phyloP scores from a whole-genome alignment of 2,329 filamentous ascomycete genomes.

The Lasiodiplodia sp. region DNA sequence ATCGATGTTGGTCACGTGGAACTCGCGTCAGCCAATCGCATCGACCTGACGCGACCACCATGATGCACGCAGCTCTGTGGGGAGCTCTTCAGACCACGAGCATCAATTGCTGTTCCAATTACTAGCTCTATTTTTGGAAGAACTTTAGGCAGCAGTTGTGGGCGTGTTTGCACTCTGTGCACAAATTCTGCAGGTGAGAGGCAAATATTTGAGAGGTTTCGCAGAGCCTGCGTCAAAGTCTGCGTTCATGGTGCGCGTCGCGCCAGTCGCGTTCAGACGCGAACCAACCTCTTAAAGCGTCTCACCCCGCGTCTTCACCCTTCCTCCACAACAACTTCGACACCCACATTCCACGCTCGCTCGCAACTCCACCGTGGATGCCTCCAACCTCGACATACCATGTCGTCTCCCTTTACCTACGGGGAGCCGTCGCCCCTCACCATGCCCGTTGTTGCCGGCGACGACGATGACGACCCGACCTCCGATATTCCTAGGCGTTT shows the following conservation, averaged over 20 bases:
- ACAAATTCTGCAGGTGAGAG: not conserved
- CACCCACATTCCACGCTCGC: not conserved
- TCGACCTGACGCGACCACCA: conserved; percentile 1
- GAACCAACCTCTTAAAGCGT: conserved; percentile 25
- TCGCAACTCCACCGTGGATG: conserved; percentile 20
- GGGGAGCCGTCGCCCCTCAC: conserved; percentile 39
- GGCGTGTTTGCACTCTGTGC: not conserved
- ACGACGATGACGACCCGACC: conserved; percentile 39
- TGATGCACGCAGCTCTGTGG: conserved; percentile 20
- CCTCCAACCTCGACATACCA: conserved; percentile 38
- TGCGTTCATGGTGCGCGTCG: conserved; percentile 1
- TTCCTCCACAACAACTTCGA: conserved; percentile 26
- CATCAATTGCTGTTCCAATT: not conserved
- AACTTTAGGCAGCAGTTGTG: conserved; percentile 4
- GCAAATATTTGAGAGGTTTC: conserved; percentile 1
- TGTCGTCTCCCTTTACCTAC: conserved; percentile 43
- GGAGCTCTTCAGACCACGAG: conserved; percentile 1
- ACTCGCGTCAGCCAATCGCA: conserved; percentile 5
- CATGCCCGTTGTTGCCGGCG: conserved; percentile 34
- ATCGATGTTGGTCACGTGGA: not conserved
- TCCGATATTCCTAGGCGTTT: conserved; percentile 48
- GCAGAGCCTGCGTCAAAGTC: not conserved
- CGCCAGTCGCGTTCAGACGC: conserved; percentile 27
- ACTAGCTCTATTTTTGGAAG: not conserved
- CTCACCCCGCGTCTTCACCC: conserved; percentile 15